Percentiles rank a stretch among this genome's conserved stretches.
Evolutionary conservation across 2,329 filamentous ascomycete species (phyloP).

Genomic region (Aspergillus sp.): DNA sequence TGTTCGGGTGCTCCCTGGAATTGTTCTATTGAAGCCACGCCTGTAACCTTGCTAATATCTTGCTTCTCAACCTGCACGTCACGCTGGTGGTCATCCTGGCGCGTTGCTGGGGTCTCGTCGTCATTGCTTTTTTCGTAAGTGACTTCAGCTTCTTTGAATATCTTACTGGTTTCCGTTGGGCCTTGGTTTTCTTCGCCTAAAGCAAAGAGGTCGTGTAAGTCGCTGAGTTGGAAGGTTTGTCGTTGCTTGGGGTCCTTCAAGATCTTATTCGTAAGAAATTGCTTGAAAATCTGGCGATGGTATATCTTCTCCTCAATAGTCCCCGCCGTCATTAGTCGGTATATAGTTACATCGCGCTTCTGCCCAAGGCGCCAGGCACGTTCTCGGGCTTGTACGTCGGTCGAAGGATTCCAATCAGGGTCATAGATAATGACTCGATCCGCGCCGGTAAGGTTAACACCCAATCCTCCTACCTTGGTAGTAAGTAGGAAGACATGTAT

Average conservation of each 20-base stretch:
- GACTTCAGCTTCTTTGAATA: constrained; percentile 88
- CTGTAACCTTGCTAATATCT: constrained; percentile 55
- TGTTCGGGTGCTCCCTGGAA: constrained; percentile 50
- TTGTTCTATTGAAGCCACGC: constrained; percentile 65
- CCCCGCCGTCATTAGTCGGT: constrained; percentile 94
- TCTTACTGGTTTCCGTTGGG: constrained; percentile 76
- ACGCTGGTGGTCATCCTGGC: not conserved
- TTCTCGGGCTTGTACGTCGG: constrained; percentile 91
- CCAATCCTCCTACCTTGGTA: constrained; percentile 91
- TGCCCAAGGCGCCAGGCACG: constrained; percentile 94
- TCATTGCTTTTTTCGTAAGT: constrained; percentile 51
- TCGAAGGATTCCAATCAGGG: constrained; percentile 98
- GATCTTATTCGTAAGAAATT: constrained; percentile 96
- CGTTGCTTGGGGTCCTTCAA: constrained; percentile 91
- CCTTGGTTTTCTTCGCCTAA: constrained; percentile 67
- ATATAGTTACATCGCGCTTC: constrained; percentile 92
- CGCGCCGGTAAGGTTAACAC: constrained; percentile 91
- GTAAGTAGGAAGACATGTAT: constrained; percentile 90
- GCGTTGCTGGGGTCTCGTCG: not conserved
- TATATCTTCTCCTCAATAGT: constrained; percentile 99
- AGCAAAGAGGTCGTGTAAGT: constrained; percentile 89
- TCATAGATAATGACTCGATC: constrained; percentile 98
- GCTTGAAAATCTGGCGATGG: constrained; percentile 97
- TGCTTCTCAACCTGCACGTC: constrained; percentile 34
- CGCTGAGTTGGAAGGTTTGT: constrained; percentile 83